phyloP scores from a whole-genome alignment of 768 basidiomycete genomes.

The Boletus sp. region DNA sequence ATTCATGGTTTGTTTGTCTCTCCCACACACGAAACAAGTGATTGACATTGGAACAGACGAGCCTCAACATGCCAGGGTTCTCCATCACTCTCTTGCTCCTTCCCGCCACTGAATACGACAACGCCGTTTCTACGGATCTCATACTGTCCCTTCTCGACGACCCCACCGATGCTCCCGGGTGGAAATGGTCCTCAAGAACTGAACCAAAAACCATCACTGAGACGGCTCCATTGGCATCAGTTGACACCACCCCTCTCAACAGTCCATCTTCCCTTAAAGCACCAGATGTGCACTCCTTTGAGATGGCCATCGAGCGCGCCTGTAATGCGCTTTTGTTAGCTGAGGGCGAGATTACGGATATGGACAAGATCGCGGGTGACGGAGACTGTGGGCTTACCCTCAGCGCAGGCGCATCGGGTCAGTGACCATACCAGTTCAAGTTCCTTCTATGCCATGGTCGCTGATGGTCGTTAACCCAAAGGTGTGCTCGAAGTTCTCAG shows the following conservation, averaged over 20 bases:
- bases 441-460: background rate
- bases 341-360: constrained; percentile 86
- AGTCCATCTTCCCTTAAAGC: constrained; percentile 30
- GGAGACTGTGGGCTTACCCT: constrained; percentile 74
- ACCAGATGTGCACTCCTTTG: constrained; percentile 50
- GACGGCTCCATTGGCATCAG: constrained; percentile 9
- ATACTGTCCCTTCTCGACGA: constrained; percentile 72
- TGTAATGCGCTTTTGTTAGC: constrained; percentile 66
- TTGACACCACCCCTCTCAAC: constrained; percentile 1
- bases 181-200: constrained; percentile 69
- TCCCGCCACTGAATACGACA: constrained; percentile 43
- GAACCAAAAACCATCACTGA: constrained; percentile 34
- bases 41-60: constrained; percentile 50
- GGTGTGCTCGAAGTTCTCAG: constrained; percentile 59
- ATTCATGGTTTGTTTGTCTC: constrained; percentile 64
- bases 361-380: constrained; percentile 92
- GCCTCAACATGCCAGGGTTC: constrained; percentile 91
- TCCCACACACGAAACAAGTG: background rate
- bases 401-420: constrained; percentile 72
- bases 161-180: constrained; percentile 67
- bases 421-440: constrained; percentile 4
- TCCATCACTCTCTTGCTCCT: constrained; percentile 80
- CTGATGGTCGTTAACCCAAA: constrained; percentile 23
- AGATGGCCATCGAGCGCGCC: constrained; percentile 51
- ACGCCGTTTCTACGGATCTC: constrained; percentile 36